Evolutionary conservation across 2,329 filamentous ascomycete species (phyloP).

Genomic region (Neurospora sp.): DNA sequence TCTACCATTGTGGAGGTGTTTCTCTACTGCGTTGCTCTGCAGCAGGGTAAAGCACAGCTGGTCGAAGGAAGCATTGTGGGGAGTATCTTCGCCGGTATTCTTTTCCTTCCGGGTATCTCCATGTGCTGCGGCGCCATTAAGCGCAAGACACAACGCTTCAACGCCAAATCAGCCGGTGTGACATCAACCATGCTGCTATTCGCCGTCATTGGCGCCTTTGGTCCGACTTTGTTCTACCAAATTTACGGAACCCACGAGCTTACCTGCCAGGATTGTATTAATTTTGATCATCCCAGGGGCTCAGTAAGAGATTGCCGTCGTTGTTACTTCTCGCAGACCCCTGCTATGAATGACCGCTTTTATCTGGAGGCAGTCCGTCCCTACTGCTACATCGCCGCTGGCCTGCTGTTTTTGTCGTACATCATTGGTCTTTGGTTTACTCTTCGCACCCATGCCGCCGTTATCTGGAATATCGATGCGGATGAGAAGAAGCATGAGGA

Average conservation of each 20-base stretch:
- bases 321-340: slow-evolving; percentile 86
- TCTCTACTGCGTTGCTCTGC: slow-evolving; percentile 88
- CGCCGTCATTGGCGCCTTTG: slow-evolving; percentile 88
- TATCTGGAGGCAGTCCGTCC: slow-evolving; percentile 85
- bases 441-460: slow-evolving; percentile 84
- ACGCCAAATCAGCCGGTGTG: slow-evolving; percentile 89
- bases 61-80: slow-evolving; percentile 96
- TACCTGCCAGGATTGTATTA: slow-evolving; percentile 62
- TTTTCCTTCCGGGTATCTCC: slow-evolving; percentile 87
- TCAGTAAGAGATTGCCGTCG: slow-evolving; percentile 69
- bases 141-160: slow-evolving; percentile 96
- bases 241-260: slow-evolving; percentile 97
- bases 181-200: slow-evolving; percentile 98
- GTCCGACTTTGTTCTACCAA: slow-evolving; percentile 94
- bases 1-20: slow-evolving; percentile 97
- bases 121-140: slow-evolving; percentile 99
- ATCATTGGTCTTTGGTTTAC: slow-evolving; percentile 93
- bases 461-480: slow-evolving; percentile 85
- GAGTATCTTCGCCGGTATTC: slow-evolving; percentile 92
- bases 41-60: slow-evolving; percentile 81
- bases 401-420: slow-evolving; percentile 84
- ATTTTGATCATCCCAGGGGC: slow-evolving; percentile 30
- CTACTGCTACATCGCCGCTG: slow-evolving; percentile 82
- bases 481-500: slow-evolving; percentile 66
- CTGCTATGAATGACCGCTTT: slow-evolving; percentile 76